Conservation (phyloP, 768 basidiomycete species). For the Lactarius tabidus region DNA sequence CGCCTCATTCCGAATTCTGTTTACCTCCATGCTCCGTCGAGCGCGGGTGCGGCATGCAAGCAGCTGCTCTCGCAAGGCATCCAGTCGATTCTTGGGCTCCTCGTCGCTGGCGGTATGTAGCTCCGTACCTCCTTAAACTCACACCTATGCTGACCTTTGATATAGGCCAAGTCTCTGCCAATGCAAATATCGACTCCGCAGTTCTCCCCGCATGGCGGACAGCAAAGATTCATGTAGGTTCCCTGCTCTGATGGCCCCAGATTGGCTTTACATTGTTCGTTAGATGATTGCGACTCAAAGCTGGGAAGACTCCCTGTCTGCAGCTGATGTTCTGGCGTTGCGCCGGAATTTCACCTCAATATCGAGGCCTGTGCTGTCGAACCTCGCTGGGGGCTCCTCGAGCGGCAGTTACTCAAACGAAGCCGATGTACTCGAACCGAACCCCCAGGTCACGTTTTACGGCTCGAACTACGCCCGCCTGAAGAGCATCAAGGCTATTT, state of each 20-base stretch:
- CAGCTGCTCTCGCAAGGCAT: conserved; percentile 12
- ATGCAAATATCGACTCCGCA: conserved; percentile 34
- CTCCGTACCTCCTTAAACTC: background rate
- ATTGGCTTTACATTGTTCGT: background rate
- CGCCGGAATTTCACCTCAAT: conserved; percentile 28
- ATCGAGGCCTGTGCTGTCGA: conserved; percentile 31
- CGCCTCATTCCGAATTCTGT: conserved; percentile 18
- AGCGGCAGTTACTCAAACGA: conserved; percentile 39
- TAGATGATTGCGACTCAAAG: background rate
- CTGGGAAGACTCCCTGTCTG: conserved; percentile 9
- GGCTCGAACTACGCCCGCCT: conserved; percentile 35
- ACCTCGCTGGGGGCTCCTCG: conserved; percentile 33
- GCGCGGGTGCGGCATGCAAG: conserved; percentile 17
- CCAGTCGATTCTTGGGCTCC: background rate
- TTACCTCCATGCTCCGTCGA: background rate
- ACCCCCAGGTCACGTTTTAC: conserved; percentile 35
- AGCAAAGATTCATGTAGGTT: conserved; percentile 37
- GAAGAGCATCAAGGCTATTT: conserved; percentile 31
- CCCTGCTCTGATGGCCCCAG: background rate
- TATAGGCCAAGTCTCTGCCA: conserved; percentile 34
- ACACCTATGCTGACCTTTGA: background rate
- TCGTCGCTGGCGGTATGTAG: conserved; percentile 17
- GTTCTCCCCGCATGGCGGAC: conserved; percentile 37
- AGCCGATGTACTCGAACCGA: conserved; percentile 33
- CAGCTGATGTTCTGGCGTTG: conserved; percentile 23